Base-by-base conservation (phyloP, 352 stramenopile species). In the Halophytophthora batemanensis region DNA sequence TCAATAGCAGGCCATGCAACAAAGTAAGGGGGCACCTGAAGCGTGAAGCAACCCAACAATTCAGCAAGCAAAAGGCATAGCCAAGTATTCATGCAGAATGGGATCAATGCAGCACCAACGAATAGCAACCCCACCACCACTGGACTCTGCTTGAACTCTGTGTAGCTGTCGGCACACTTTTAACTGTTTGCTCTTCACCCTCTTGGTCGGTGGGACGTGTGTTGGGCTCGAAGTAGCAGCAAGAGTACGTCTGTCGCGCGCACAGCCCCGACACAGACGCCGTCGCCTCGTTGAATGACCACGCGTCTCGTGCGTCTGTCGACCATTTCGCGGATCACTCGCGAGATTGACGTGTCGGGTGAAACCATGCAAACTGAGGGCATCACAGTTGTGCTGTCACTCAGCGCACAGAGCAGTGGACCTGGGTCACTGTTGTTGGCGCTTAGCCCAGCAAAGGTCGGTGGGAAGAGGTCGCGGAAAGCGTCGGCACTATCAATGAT, bases 171-270 rank as follows among this genome's bases (percentile, higher is more conserved):
- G 18, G 12, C 15, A 12, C 8, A 1, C 28, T 39, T 15, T 33
- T 28, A 39, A 10, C 45, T 41, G 25, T 28, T 40, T 39, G 29
- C 39, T 45, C 28, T 15, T 10, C 6, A 7, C 14, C 35, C 23
- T 13, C 21, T 49, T 50, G 45, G 53, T 1, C 37, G 45, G 15
- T 71, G 45, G 14, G 60, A 61, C 17, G 45, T 38, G 28, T 82
- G 73, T 36, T 88, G 74, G 37, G 78, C 66, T 19, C 64, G 65
- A 33, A 88, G 56, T 15, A 88, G 62, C 40, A 89, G 42, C 18
- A 69, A 28, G 2, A 90, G 39, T 1, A 90, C 56, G 34, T 87
- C 76, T 4, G 63, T 69, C 23, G 76, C 71, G 3, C 76, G 76
- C 6, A 90, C 48, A 13, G 66, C 61, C 0, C 76, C 74, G 2